These are phyloP conservation scores for Populus deltoides DNA, from an alignment of 345 rosid genomes.

Conservation along the genomic window DNA sequence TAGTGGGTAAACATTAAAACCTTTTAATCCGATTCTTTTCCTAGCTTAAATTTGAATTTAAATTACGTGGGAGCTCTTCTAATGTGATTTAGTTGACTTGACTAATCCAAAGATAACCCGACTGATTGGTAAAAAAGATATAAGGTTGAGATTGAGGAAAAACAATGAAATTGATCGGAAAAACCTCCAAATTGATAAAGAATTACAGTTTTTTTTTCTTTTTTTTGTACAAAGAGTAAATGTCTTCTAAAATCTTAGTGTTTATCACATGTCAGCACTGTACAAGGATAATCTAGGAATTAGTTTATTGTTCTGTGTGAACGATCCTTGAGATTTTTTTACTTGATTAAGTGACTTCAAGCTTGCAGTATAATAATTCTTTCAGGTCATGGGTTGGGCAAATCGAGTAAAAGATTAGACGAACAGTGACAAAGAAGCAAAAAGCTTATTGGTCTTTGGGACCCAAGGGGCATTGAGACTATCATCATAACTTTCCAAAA, in stretches of 20 bases:
- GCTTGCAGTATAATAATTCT: background rate
- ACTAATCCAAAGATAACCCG: fast-evolving
- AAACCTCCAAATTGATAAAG: too few relatives aligned
- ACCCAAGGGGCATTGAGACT: background rate
- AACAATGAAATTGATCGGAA: too few relatives aligned
- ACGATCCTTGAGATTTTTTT: background rate
- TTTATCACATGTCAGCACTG: background rate
- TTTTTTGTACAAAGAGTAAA: too few relatives aligned
- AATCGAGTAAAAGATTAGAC: background rate
- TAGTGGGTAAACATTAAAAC: too few relatives aligned
- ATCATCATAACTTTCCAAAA: background rate
- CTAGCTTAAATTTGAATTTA: too few relatives aligned
- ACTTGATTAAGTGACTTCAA: background rate
- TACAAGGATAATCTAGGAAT: background rate
- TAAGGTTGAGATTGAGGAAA: too few relatives aligned
- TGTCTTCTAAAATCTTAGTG: background rate
- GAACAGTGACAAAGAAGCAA: background rate
- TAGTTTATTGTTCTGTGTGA: background rate
- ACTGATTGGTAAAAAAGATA: fast-evolving
- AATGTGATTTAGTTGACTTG: fast-evolving
- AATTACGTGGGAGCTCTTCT: fast-evolving
- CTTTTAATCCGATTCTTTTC: fast-evolving
- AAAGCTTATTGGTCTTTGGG: background rate
- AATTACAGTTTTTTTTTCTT: too few relatives aligned
- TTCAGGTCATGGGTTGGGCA: background rate